A percentile compares a stretch with the other conserved stretches of the same genome.
Conservation (phyloP, 495 filamentous ascomycete genomes). For the Penicillium flavigenum region DNA sequence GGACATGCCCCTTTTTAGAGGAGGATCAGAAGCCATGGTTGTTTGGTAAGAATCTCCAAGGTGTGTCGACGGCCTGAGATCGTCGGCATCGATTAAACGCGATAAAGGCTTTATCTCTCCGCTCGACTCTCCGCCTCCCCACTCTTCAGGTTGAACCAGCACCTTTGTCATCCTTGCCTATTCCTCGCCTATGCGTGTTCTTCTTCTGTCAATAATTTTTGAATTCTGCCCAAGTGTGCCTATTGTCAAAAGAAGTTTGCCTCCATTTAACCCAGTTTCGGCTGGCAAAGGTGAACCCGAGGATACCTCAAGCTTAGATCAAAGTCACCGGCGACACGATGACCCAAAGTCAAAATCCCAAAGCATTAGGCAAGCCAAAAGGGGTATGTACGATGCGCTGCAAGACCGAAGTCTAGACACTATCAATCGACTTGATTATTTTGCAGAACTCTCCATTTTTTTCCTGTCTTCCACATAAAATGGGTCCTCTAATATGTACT, state of each 20-base stretch:
- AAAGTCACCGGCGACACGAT: conserved; percentile 1
- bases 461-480: neutral
- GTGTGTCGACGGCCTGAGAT: conserved; percentile 2
- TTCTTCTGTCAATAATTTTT: too few relatives aligned
- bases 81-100: conserved; percentile 2
- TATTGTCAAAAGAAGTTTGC: neutral
- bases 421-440: neutral
- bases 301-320: neutral
- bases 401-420: neutral
- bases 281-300: neutral
- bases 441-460: neutral
- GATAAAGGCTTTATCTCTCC: neutral
- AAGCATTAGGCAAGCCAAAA: conserved; percentile 20
- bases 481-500: conserved; percentile 3
- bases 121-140: neutral
- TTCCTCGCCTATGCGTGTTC: neutral
- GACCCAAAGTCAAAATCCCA: conserved; percentile 17
- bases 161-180: neutral
- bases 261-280: neutral
- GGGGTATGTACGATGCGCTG: conserved; percentile 22
- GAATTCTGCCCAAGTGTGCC: neutral
- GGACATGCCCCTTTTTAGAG: conserved; percentile 37
- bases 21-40: conserved; percentile 41
- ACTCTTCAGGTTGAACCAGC: neutral
- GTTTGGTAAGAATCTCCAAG: neutral